Conservation (phyloP, 768 basidiomycete species). For the Tricholoma bakamatsutake region DNA sequence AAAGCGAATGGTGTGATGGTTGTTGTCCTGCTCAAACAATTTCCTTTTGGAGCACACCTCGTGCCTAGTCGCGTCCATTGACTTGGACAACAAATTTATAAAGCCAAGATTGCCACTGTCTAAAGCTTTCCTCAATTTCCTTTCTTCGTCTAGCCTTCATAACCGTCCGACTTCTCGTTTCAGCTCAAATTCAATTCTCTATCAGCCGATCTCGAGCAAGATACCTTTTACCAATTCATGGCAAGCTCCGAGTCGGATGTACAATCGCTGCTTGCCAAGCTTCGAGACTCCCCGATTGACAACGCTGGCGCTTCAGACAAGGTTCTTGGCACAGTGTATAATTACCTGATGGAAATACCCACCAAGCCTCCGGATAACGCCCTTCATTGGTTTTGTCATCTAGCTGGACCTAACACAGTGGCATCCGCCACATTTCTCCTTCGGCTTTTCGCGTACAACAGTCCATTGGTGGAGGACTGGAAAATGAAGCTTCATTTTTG, state of each 20-base stretch:
- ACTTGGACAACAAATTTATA: background rate
- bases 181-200: background rate
- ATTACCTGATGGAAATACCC: conserved; percentile 44
- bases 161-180: background rate
- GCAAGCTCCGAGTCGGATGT: conserved; percentile 27
- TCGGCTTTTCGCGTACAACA: conserved; percentile 74
- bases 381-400: conserved; percentile 80
- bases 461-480: conserved; percentile 57
- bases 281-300: conserved; percentile 56
- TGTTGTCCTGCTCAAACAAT: background rate
- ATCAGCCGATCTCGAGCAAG: background rate
- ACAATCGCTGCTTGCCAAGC: conserved; percentile 41
- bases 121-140: background rate
- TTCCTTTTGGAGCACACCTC: background rate
- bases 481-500: conserved; percentile 48
- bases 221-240: conserved; percentile 2
- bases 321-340: conserved; percentile 44
- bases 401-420: conserved; percentile 46
- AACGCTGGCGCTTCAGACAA: conserved; percentile 42
- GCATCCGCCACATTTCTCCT: conserved; percentile 78
- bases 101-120: background rate
- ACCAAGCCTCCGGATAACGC: conserved; percentile 30
- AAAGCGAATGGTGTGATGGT: too few species aligned
- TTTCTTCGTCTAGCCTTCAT: background rate
- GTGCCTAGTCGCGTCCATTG: background rate